phyloP scores from a whole-genome alignment of 139 green algal species.

The Parachlorella kessleri region DNA sequence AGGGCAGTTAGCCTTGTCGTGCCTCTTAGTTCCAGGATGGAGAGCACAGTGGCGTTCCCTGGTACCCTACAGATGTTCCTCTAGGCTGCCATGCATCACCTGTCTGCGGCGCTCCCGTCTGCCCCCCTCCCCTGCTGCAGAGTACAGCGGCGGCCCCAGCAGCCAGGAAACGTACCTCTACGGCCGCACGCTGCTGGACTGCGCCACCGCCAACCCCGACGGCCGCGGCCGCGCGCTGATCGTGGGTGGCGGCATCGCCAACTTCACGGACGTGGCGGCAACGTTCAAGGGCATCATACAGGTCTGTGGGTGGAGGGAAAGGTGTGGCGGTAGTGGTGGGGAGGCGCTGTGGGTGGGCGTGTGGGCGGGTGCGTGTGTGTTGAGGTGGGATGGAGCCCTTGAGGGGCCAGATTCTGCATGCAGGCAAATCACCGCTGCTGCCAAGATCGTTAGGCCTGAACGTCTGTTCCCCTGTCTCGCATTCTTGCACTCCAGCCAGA shows the following conservation, averaged over 20 bases:
- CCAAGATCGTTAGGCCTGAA: no score
- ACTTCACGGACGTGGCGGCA: slow-evolving; percentile 96
- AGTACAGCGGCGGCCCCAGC: slow-evolving; percentile 90
- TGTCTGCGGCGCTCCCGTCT: no score
- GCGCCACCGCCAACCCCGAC: slow-evolving; percentile 72
- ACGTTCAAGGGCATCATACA: slow-evolving; percentile 95
- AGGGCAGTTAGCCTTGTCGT: no score
- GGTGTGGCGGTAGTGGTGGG: neutral
- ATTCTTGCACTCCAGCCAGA: neutral
- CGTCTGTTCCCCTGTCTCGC: neutral
- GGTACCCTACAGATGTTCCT: neutral
- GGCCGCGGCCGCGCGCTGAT: slow-evolving; percentile 77
- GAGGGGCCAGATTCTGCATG: neutral
- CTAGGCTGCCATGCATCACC: no score
- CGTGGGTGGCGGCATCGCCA: slow-evolving; percentile 93
- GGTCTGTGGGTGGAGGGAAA: slow-evolving; percentile 8
- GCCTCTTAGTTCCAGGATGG: no score
- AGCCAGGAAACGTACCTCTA: slow-evolving; percentile 67
- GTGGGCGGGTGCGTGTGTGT: neutral
- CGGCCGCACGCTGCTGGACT: slow-evolving; percentile 58
- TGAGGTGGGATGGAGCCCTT: neutral
- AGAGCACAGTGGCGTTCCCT: neutral
- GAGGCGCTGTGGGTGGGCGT: neutral
- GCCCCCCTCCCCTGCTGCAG: slow-evolving; percentile 24
- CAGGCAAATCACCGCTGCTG: no score